Percentiles rank a stretch among this genome's conserved stretches.
phyloP scores from a whole-genome alignment of 108 stramenopile species.

The Cyclotella kingstonii region DNA sequence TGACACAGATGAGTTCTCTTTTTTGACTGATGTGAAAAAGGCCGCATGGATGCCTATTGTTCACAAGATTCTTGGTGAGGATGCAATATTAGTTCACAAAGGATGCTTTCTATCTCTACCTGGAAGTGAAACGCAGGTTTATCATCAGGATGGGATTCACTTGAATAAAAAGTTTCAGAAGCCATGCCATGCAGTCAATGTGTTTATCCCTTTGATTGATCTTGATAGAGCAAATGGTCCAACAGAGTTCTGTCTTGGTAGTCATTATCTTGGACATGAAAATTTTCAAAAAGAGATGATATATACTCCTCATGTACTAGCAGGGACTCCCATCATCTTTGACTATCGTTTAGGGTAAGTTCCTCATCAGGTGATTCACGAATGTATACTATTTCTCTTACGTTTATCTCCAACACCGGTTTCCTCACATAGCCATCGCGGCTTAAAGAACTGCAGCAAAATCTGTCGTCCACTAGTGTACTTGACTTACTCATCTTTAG shows the following conservation, averaged over 20 bases:
- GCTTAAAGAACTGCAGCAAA: constrained; percentile 64
- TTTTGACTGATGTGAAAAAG: constrained; percentile 60
- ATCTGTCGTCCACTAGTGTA: constrained; percentile 77
- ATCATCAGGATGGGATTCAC: constrained; percentile 91
- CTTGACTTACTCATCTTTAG: constrained; percentile 75
- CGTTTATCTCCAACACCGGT: neutral
- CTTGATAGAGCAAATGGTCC: constrained; percentile 66
- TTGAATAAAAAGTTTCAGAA: constrained; percentile 66
- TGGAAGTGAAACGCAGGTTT: constrained; percentile 65
- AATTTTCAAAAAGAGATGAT: constrained; percentile 61
- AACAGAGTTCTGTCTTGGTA: constrained; percentile 85
- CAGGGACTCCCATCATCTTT: constrained; percentile 81
- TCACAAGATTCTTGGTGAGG: constrained; percentile 70
- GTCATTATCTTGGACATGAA: constrained; percentile 80
- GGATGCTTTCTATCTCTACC: constrained; percentile 82
- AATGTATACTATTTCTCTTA: neutral
- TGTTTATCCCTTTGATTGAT: constrained; percentile 88
- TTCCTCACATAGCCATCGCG: constrained; percentile 51
- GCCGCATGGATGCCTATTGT: constrained; percentile 90
- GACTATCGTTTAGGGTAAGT: constrained; percentile 79
- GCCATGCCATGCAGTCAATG: constrained; percentile 88
- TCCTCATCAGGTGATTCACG: neutral
- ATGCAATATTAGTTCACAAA: constrained; percentile 77
- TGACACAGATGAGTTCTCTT: constrained; percentile 55
- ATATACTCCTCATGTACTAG: constrained; percentile 63